Conservation (phyloP, 2,329 filamentous ascomycete species). For the Cladophialophora psammophila region DNA sequence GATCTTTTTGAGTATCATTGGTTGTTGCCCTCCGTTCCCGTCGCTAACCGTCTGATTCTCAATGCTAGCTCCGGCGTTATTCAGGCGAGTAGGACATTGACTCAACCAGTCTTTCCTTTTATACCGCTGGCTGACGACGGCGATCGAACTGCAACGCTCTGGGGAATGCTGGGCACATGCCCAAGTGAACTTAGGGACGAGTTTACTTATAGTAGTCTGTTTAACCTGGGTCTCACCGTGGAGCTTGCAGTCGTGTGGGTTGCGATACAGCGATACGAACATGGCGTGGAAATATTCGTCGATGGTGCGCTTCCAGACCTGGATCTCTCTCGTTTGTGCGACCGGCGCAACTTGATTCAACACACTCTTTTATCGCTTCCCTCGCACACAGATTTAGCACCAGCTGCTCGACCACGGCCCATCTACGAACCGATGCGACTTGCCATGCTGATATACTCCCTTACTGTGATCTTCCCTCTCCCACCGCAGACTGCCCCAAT, state of each 20-base stretch:
- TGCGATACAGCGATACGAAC: slow-evolving; percentile 22
- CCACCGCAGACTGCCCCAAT: slow-evolving; percentile 11
- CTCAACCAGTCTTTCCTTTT: slow-evolving; percentile 18
- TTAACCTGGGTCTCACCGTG: slow-evolving; percentile 15
- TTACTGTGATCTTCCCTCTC: slow-evolving; percentile 22
- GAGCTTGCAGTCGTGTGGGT: slow-evolving; percentile 10
- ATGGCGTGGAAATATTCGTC: slow-evolving; percentile 9
- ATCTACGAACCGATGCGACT: slow-evolving; percentile 23
- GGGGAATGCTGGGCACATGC: slow-evolving; percentile 3
- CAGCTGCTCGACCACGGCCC: background rate
- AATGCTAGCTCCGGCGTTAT: slow-evolving; percentile 10
- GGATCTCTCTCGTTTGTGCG: slow-evolving; percentile 18
- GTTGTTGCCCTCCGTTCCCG: background rate
- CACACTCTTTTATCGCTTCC: slow-evolving; percentile 14
- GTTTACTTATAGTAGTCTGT: slow-evolving; percentile 14
- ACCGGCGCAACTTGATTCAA: slow-evolving; percentile 23
- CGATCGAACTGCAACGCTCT: slow-evolving; percentile 1
- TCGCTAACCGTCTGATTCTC: slow-evolving; percentile 5
- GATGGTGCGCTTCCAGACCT: slow-evolving; percentile 20
- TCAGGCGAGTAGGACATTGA: slow-evolving; percentile 9
- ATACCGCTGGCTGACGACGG: slow-evolving; percentile 14
- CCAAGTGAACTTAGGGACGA: slow-evolving; percentile 18
- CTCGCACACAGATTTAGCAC: slow-evolving; percentile 1
- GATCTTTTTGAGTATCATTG: background rate
- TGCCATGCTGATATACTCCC: slow-evolving; percentile 17